Percentiles rank a stretch among this genome's conserved stretches.
Evolutionary conservation across 2,329 filamentous ascomycete species (phyloP).

Genomic region (Sporothrix dimorphospora): DNA sequence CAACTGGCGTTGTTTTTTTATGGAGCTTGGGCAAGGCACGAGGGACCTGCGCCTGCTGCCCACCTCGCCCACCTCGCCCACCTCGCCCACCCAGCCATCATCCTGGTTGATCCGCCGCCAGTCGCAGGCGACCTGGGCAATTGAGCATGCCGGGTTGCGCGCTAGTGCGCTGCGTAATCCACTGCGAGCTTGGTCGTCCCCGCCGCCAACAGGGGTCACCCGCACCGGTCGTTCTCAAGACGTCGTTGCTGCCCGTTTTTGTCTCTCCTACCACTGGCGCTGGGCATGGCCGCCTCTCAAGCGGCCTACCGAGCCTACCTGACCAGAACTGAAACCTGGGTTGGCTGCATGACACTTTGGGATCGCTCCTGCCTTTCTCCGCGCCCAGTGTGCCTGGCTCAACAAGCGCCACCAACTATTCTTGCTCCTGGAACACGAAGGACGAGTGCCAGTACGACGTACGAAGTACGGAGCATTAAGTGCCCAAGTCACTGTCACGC

Average conservation of each 20-base stretch:
- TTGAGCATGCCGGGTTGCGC: conserved; percentile 22
- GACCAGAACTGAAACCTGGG: conserved; percentile 16
- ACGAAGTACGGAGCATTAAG: neutral
- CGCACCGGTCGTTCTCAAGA: conserved; percentile 25
- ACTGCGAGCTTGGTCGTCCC: conserved; percentile 32
- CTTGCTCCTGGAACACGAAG: neutral
- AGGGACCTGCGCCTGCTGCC: conserved; percentile 20
- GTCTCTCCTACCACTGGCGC: conserved; percentile 8
- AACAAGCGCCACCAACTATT: conserved; percentile 23
- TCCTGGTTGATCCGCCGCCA: conserved; percentile 28
- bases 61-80: too few relatives aligned
- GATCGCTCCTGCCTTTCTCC: conserved; percentile 17
- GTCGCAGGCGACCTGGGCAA: conserved; percentile 24
- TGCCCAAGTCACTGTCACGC: neutral
- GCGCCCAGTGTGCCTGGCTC: conserved; percentile 20
- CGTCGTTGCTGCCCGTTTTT: conserved; percentile 17
- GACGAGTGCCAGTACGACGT: neutral
- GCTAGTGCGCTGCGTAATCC: conserved; percentile 34
- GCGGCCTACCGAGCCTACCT: neutral
- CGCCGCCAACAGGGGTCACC: conserved; percentile 33
- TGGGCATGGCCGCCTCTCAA: neutral
- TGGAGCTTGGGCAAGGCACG: conserved; percentile 26
- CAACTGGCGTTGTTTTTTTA: neutral
- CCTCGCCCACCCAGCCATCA: conserved; percentile 6
- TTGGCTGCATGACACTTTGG: conserved; percentile 23